Conservation (phyloP, 148 eudicot species). For the Agrostemma githago region DNA sequence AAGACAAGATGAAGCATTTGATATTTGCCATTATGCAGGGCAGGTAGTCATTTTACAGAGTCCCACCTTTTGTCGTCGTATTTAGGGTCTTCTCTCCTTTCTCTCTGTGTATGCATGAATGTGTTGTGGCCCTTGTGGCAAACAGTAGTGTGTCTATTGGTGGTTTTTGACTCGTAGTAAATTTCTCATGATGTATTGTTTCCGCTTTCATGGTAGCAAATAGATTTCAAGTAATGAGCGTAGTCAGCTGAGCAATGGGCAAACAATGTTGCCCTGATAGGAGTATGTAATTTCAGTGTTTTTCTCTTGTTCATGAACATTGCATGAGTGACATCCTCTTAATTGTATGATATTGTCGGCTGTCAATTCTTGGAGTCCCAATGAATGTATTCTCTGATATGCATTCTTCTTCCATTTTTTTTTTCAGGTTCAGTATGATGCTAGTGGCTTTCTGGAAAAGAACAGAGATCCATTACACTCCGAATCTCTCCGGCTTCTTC, state of each 20-base stretch:
- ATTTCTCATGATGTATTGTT: neutral
- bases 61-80: neutral
- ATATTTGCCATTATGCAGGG: conserved; percentile 74
- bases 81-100: neutral
- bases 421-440: conserved; percentile 61
- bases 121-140: neutral
- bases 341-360: neutral
- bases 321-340: neutral
- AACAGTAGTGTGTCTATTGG: too few relatives aligned
- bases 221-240: neutral
- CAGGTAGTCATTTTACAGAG: conserved; percentile 44
- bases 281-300: neutral
- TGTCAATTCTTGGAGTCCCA: neutral
- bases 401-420: conserved; percentile 10
- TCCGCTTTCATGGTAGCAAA: neutral
- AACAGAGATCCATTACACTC: conserved; percentile 76
- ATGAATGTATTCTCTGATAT: neutral
- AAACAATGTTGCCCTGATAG: neutral
- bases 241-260: neutral
- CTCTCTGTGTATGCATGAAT: neutral
- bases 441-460: conserved; percentile 76
- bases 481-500: conserved; percentile 57
- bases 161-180: too few relatives aligned
- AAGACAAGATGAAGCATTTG: conserved; percentile 56
- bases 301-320: neutral